Conservation (phyloP, 2,329 filamentous ascomycete species). For the Epicoccum nigrum region DNA sequence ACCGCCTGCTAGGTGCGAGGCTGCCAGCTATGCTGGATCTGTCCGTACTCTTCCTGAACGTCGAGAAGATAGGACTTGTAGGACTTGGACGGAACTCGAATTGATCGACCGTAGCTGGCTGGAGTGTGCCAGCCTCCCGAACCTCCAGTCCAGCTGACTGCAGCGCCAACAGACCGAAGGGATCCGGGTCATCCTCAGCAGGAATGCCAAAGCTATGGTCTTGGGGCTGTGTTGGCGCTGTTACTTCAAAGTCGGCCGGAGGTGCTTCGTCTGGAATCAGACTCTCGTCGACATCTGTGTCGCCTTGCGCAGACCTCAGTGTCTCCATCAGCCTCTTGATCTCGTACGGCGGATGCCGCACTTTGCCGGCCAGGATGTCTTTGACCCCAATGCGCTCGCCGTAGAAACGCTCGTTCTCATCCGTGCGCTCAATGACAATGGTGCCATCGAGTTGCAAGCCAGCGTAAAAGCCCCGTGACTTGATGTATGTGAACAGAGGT, state of each 20-base stretch:
- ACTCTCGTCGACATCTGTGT: slow-evolving; percentile 72
- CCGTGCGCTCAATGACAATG: slow-evolving; percentile 81
- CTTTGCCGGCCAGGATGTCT: slow-evolving; percentile 68
- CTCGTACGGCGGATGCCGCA: slow-evolving; percentile 61
- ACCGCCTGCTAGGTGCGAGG: slow-evolving; percentile 58
- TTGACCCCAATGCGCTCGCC: slow-evolving; percentile 66
- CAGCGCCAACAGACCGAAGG: slow-evolving; percentile 88
- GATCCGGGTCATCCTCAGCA: slow-evolving; percentile 81
- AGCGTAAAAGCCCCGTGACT: slow-evolving; percentile 86
- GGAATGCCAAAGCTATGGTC: slow-evolving; percentile 76
- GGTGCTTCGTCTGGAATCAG: slow-evolving; percentile 73
- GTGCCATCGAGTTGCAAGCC: slow-evolving; percentile 88
- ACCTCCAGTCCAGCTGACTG: slow-evolving; percentile 90
- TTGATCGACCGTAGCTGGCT: slow-evolving; percentile 75
- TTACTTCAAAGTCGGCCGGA: slow-evolving; percentile 74
- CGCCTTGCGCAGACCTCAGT: slow-evolving; percentile 85
- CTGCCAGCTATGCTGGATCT: slow-evolving; percentile 59
- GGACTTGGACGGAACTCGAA: slow-evolving; percentile 83
- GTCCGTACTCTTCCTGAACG: slow-evolving; percentile 72
- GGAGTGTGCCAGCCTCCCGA: slow-evolving; percentile 80
- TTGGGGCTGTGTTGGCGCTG: slow-evolving; percentile 31
- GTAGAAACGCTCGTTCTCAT: slow-evolving; percentile 88
- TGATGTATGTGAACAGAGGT: slow-evolving; percentile 85
- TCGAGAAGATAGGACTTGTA: slow-evolving; percentile 71
- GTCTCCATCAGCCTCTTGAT: slow-evolving; percentile 75